Evolutionary conservation across 768 basidiomycete species (phyloP), one percentile per base, ranked within the genome.

Genomic region (Pleurotus cornucopiae): DNA sequence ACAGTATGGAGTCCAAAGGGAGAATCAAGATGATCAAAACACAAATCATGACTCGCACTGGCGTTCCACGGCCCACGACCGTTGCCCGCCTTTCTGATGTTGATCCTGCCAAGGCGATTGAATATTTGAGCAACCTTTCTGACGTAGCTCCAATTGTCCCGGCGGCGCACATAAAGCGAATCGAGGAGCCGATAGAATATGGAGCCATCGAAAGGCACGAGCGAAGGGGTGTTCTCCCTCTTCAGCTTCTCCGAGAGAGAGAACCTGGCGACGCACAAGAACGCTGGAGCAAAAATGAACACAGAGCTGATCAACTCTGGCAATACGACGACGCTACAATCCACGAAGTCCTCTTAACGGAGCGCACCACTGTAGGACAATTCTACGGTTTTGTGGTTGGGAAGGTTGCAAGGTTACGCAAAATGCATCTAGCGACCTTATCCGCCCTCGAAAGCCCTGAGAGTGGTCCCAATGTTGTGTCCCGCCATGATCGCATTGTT

Each of bases 311-410:
- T n/a, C 75, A 84, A 57, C 69, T 87, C 4, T 82, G 85, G 60
- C 67, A 73, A 4, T 70, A 74, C 46, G 81, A 84, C 49, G 82
- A 82, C 56, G 65, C 74, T 16, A 78, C 75, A 6, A 76, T 88
- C 56, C 78, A 82, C 34, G 79, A 84, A 18, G 76, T 82, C 30
- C 73, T 93, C 55, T 69, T 89, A n/a, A 77, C 79, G 2, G 89
- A 95, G 64, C 77, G 80, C 46, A 82, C 81, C 23, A 86, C 89
- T 2, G 64, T 87, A n/a, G 78, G 82, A 2, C 90, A 93, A 60
- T 60, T 82, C 25, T 89, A 89, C 64, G 93, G 91, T 12, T 91
- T 81, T 67, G 78, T 88, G 44, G 73, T 82, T 12, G 91, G 87
- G 12, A 85, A 84, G 62, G 77, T 79, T 26, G 71, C 83, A 1